Evolutionary conservation across 768 basidiomycete species (phyloP), one percentile per base, ranked within the genome.

Genomic region (Cystofilobasidium ferigula): DNA sequence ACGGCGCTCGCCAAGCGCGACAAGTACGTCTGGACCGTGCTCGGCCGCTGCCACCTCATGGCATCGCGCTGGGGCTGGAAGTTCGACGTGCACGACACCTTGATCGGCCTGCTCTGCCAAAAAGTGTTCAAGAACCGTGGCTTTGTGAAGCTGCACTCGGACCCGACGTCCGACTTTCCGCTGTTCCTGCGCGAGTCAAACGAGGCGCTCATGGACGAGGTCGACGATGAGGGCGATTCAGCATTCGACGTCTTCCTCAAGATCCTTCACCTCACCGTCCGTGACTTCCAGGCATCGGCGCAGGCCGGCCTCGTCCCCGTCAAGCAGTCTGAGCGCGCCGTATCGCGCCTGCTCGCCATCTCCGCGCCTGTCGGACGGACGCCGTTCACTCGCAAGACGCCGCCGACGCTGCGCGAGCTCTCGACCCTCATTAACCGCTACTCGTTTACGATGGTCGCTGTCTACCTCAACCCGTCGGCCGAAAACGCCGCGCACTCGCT

Each of bases 401-500:
- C 82, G 6, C 84, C 85, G 0, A 77, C 79, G 0, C 68, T 73
- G 3, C 78, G 80, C 38, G 83, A 87, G 42, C 78, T 87, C 2
- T 86, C 88, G 0, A 84, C 84, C 81, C 79, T 94, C 38, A 83
- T 86, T 75, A 95, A 95, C 75, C 84, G 91, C 12, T 84, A 88
- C 71, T 83, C 82, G 57, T 85, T 87, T 14, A 78, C 87, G 69
- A 82, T 86, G 7, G 78, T 88, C 32, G 84, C 84, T 5, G 80
- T 87, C 48, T 81, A 85, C 70, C 81, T 95, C 53, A 83, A 86
- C 54, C 83, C 84, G 0, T 75, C 79, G 0, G 72, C 78, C 0
- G 70, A 78, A 2, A 80, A 81, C 26, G 76, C 76, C 5, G 79
- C 80, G 51, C 83, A 86, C 20, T 57, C 56, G 45, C 74, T 92